These are phyloP conservation scores for Carpediemonas membranifera DNA, from an alignment of 78 protist genomes.

Conservation along the genomic window DNA sequence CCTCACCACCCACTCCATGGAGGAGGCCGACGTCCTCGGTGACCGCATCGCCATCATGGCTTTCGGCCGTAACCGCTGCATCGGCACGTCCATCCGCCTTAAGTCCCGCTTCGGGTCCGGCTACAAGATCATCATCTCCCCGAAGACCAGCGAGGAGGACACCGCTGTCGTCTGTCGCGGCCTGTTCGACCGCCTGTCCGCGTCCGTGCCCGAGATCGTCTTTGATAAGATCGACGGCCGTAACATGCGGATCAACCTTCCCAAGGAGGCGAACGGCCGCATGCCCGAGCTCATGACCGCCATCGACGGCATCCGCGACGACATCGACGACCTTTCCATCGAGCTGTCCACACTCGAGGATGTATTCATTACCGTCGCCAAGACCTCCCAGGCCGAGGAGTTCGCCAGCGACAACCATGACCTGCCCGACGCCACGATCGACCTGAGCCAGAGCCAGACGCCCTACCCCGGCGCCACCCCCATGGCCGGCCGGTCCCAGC, in stretches of 20 bases:
- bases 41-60: constrained; percentile 74
- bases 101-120: constrained; percentile 68
- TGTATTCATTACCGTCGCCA: too few relatives aligned
- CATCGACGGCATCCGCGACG: constrained; percentile 3
- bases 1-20: too few relatives aligned
- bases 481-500: too few relatives aligned
- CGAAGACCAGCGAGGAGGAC: not conserved
- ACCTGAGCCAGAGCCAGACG: too few relatives aligned
- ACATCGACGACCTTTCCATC: constrained; percentile 1
- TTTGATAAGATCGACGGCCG: constrained; percentile 9
- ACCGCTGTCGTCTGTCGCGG: too few relatives aligned
- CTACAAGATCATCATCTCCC: constrained; percentile 22
- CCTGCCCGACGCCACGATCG: too few relatives aligned
- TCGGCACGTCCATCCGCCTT: constrained; percentile 57
- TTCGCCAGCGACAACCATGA: too few relatives aligned
- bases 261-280: not conserved
- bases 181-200: too few relatives aligned
- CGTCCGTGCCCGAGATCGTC: not conserved
- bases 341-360: constrained; percentile 20
- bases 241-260: constrained; percentile 6
- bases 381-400: too few relatives aligned
- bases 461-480: too few relatives aligned
- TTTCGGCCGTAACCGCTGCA: constrained; percentile 36
- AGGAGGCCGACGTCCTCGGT: constrained; percentile 83
- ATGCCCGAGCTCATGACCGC: not conserved